Evolutionary conservation across 2,329 filamentous ascomycete genomes (phyloP).

Genomic region (Clarireedia monteithiana): DNA sequence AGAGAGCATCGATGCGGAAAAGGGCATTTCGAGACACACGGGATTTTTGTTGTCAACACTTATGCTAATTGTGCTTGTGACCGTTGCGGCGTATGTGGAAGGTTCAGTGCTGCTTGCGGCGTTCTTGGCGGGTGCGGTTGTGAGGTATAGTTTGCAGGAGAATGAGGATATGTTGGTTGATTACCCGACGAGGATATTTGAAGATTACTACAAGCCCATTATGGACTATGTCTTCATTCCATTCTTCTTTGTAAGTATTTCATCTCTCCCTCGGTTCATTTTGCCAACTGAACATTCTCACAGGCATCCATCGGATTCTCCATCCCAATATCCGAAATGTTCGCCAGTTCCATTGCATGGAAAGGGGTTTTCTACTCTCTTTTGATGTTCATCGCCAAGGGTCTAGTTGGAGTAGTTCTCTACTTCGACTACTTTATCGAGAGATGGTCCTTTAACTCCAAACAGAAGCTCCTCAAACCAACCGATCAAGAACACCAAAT

Average conservation of each 20-base stretch:
- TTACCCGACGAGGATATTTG: constrained; percentile 17
- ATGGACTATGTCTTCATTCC: constrained; percentile 43
- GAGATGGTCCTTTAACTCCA: neutral
- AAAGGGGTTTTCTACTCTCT: constrained; percentile 46
- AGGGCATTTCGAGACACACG: neutral
- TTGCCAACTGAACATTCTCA: neutral
- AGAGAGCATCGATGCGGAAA: neutral
- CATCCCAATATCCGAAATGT: constrained; percentile 2
- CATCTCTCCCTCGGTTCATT: neutral
- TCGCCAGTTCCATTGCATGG: constrained; percentile 47
- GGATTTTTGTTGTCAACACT: constrained; percentile 1
- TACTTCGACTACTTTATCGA: constrained; percentile 15
- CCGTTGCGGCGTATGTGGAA: constrained; percentile 3
- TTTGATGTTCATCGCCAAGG: constrained; percentile 28
- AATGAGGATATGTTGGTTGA: neutral
- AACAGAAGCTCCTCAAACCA: neutral
- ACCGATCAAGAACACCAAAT: neutral
- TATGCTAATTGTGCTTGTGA: neutral
- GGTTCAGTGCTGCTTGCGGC: constrained; percentile 1
- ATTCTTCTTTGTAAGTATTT: constrained; percentile 50
- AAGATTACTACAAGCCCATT: constrained; percentile 21
- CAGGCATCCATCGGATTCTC: constrained; percentile 8
- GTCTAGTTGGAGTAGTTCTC: constrained; percentile 41
- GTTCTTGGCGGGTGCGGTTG: constrained; percentile 3
- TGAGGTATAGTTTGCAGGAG: neutral